These are phyloP conservation scores for Iodosphaeria phyllophila DNA, from an alignment of 2,329 filamentous ascomycete species.

Conservation along the genomic window DNA sequence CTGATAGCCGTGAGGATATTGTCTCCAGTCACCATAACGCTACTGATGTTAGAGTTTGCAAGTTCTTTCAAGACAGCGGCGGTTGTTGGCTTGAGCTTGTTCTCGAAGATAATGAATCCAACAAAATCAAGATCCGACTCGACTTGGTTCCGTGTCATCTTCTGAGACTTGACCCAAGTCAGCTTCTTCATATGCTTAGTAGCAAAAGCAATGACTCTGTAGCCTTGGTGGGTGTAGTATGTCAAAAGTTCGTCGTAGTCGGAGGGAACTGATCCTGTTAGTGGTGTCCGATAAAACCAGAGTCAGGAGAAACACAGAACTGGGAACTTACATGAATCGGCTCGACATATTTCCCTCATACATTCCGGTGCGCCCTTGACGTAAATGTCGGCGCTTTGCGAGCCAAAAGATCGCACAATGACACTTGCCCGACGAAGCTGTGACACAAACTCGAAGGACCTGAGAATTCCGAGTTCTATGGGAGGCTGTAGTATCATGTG, in stretches of 20 bases:
- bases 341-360: constrained; percentile 80
- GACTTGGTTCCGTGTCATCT: constrained; percentile 73
- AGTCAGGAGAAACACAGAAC: neutral
- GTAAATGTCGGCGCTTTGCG: constrained; percentile 69
- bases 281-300: constrained; percentile 1
- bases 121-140: constrained; percentile 74
- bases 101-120: constrained; percentile 97
- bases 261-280: constrained; percentile 47
- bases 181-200: constrained; percentile 75
- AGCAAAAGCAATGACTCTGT: constrained; percentile 89
- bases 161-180: constrained; percentile 87
- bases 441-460: constrained; percentile 87
- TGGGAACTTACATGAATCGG: constrained; percentile 50
- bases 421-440: constrained; percentile 85
- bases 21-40: constrained; percentile 94
- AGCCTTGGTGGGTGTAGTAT: constrained; percentile 89
- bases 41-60: constrained; percentile 63
- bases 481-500: constrained; percentile 21
- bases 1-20: constrained; percentile 96
- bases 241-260: constrained; percentile 83
- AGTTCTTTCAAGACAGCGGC: constrained; percentile 68
- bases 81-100: constrained; percentile 86
- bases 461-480: constrained; percentile 77
- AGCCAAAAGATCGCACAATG: constrained; percentile 73
- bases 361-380: constrained; percentile 95